Conservation (phyloP, 1,284 basidiomycete genomes). For the Cronartium quercuum region DNA sequence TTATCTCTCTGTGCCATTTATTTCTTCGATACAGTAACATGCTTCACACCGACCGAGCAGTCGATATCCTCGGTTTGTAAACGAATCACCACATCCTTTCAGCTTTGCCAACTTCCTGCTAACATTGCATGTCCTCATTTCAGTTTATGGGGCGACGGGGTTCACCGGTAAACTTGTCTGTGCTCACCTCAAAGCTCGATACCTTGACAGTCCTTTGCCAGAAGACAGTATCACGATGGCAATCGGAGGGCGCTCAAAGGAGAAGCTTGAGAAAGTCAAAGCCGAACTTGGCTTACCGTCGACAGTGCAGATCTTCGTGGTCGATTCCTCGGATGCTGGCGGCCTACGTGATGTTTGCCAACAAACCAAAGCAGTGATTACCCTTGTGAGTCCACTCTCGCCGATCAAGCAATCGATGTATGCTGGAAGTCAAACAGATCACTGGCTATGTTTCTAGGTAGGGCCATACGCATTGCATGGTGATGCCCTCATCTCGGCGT, state of each 20-base stretch:
- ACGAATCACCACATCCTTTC: neutral
- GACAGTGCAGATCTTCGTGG: slow-evolving; percentile 13
- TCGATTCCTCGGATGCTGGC: slow-evolving; percentile 23
- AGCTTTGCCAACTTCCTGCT: neutral
- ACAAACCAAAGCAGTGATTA: slow-evolving; percentile 28
- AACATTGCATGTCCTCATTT: neutral
- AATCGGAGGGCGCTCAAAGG: slow-evolving; percentile 31
- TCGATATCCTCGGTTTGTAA: slow-evolving; percentile 2
- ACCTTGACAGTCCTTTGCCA: neutral
- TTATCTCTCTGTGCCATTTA: too few species aligned
- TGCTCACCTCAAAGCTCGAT: slow-evolving; percentile 10
- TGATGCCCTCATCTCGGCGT: slow-evolving; percentile 7
- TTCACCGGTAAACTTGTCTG: slow-evolving; percentile 36
- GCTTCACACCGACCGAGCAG: neutral
- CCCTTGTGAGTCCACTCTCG: slow-evolving; percentile 13
- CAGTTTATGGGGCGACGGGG: slow-evolving; percentile 34
- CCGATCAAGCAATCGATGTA: neutral
- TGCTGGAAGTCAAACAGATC: neutral
- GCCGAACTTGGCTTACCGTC: slow-evolving; percentile 11
- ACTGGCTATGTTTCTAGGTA: neutral
- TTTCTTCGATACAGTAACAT: too few species aligned
- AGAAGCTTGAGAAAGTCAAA: slow-evolving; percentile 30
- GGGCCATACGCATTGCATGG: slow-evolving; percentile 32
- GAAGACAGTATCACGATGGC: slow-evolving; percentile 6
- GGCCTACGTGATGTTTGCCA: slow-evolving; percentile 21